Percentiles rank a stretch among this genome's conserved stretches.
phyloP scores from a whole-genome alignment of 176 grass and related monocot genomes.

The Oryza glaberrima region DNA sequence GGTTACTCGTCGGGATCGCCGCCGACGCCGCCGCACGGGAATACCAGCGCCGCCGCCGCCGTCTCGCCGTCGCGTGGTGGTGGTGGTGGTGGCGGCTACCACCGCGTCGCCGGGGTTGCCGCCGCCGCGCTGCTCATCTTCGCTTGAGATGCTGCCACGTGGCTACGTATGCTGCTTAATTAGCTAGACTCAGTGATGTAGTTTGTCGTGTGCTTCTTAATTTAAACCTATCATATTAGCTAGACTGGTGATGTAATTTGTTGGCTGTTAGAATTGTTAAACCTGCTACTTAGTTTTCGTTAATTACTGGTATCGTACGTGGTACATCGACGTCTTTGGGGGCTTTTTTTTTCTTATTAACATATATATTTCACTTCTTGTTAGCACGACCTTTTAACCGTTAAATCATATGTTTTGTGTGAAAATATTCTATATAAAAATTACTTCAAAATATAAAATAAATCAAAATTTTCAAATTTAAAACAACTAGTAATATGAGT shows the following conservation, averaged over 20 bases:
- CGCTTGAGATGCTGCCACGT: neutral
- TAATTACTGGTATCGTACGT: neutral
- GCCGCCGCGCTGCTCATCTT: neutral
- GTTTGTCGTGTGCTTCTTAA: neutral
- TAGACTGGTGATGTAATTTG: neutral
- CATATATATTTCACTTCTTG: no score
- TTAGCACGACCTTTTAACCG: no score
- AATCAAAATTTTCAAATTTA: no score
- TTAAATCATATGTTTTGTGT: no score
- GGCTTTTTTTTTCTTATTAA: no score
- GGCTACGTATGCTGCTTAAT: neutral
- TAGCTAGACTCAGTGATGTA: neutral
- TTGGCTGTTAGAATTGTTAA: neutral
- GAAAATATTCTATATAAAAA: no score
- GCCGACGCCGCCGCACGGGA: neutral
- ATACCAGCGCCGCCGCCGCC: neutral
- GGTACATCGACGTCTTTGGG: neutral
- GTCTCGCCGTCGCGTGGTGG: neutral
- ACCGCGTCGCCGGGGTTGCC: neutral
- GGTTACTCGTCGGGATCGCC: neutral
- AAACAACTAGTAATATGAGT: no score
- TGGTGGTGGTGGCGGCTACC: neutral
- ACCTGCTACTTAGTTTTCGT: neutral
- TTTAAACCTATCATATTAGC: neutral
- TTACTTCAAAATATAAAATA: no score